These are phyloP conservation scores for Leavenworthia alabamica DNA, from an alignment of 345 rosid genomes.

Conservation along the genomic window DNA sequence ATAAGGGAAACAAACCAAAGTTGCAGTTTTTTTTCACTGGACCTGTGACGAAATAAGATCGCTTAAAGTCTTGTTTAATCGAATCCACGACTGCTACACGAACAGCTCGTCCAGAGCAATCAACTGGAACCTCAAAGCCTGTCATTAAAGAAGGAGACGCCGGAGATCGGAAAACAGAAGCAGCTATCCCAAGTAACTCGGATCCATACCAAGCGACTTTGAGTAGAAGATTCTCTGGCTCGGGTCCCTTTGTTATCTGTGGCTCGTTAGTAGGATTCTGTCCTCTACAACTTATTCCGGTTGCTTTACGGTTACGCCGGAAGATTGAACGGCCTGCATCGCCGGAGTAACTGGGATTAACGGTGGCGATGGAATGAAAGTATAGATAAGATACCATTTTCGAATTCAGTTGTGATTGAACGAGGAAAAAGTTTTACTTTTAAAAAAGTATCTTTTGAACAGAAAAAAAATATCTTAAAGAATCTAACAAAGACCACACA, in stretches of 20 bases:
- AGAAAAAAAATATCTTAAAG: background rate
- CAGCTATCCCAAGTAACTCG: conserved; percentile 86
- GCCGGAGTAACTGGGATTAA: conserved; percentile 12
- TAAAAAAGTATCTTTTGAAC: background rate
- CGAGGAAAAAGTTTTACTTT: background rate
- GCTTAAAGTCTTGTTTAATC: conserved; percentile 62
- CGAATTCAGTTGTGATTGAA: background rate
- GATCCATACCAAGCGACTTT: conserved; percentile 93
- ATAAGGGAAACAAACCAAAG: background rate
- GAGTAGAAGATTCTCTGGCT: conserved; percentile 60
- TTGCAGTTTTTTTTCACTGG: background rate
- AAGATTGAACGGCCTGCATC: background rate
- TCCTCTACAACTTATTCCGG: conserved; percentile 20
- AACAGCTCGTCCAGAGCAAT: conserved; percentile 52
- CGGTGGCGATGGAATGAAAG: conserved; percentile 28
- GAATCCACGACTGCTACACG: conserved; percentile 50
- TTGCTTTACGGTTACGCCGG: background rate
- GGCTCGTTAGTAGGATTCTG: conserved; percentile 33
- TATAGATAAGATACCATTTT: conserved; percentile 45
- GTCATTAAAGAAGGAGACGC: background rate
- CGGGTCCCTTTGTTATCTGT: conserved; percentile 36
- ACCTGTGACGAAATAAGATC: conserved; percentile 92
- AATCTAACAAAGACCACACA: conserved; percentile 21
- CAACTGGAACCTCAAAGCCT: conserved; percentile 26
- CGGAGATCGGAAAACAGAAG: conserved; percentile 59